Conservation (phyloP, 495 filamentous ascomycete genomes). For the Thermothielavioides terrestris region DNA sequence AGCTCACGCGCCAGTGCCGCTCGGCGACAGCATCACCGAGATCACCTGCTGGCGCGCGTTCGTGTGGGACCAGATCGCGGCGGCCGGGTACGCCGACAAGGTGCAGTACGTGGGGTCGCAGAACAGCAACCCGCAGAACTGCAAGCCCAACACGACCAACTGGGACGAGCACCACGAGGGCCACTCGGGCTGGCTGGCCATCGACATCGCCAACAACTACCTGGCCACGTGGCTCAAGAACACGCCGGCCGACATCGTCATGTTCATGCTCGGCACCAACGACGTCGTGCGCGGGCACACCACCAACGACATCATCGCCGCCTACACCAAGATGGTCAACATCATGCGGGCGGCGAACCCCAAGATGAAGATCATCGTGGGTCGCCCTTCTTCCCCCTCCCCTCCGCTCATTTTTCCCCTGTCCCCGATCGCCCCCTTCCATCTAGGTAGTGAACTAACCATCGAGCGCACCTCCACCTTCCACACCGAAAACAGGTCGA, state of each 20-base stretch:
- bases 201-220: constrained; percentile 38
- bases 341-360: constrained; percentile 29
- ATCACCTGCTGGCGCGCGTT: constrained; percentile 36
- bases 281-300: constrained; percentile 25
- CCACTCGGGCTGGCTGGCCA: constrained; percentile 35
- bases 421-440: background rate
- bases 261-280: constrained; percentile 39
- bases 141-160: constrained; percentile 20
- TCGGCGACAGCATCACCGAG: constrained; percentile 36
- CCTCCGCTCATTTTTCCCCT: background rate
- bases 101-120: constrained; percentile 36
- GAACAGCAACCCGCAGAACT: constrained; percentile 31
- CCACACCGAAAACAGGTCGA: constrained; percentile 16
- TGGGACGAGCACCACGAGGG: constrained; percentile 37
- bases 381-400: background rate
- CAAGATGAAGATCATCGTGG: constrained; percentile 33
- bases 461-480: too few relatives aligned
- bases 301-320: constrained; percentile 28
- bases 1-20: constrained; percentile 23
- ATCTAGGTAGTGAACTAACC: too few relatives aligned
- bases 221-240: constrained; percentile 31
- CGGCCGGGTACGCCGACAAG: constrained; percentile 17
- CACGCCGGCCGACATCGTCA: constrained; percentile 34
- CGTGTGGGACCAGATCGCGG: constrained; percentile 30
- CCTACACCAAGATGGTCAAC: constrained; percentile 31